Evolutionary conservation across 148 eudicot genomes (phyloP), one percentile per base, ranked within the genome.

Genomic region (Agrostemma githago): DNA sequence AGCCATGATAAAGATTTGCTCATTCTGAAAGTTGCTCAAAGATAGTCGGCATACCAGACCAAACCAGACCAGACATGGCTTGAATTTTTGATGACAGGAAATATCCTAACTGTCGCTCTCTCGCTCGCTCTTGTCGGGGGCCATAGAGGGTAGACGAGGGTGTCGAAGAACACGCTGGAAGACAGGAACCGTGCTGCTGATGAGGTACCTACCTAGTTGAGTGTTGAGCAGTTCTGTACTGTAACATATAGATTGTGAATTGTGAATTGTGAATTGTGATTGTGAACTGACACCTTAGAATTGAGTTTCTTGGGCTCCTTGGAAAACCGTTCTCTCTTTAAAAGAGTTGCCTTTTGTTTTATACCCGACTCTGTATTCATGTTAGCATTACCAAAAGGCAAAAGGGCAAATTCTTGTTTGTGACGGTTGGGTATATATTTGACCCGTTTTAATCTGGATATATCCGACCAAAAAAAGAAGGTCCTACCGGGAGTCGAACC

Each of bases 401-500:
- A 26, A 26, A 26, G 1, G 34, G 34, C 34, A 26, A 26, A 26
- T 26, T 26, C 34, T 26, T 26, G 34, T 26, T 26, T 26, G 34
- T 26, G 34, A 26, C 34, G 34, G 34, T n/a, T n/a, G n/a, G n/a
- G n/a, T n/a, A n/a, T n/a, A n/a, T n/a, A n/a, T n/a, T n/a, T n/a
- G n/a, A n/a, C n/a, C n/a, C n/a, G n/a, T n/a, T n/a, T n/a, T n/a
- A n/a, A n/a, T n/a, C n/a, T n/a, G n/a, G n/a, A n/a, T n/a, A n/a
- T n/a, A n/a, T n/a, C n/a, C n/a, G n/a, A n/a, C n/a, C 4, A 40
- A 14, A 10, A 61, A 26, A 78, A 68, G 34, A 5, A 93, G 97
- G 97, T 93, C 97, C 98, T 81, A 89, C 95, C 94, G 98, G 98
- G 97, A 93, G 88, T 91, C 98, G 98, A 93, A 91, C 98, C 98